phyloP scores from a whole-genome alignment of 805 yeast species.

The Danielia reshetovae region DNA sequence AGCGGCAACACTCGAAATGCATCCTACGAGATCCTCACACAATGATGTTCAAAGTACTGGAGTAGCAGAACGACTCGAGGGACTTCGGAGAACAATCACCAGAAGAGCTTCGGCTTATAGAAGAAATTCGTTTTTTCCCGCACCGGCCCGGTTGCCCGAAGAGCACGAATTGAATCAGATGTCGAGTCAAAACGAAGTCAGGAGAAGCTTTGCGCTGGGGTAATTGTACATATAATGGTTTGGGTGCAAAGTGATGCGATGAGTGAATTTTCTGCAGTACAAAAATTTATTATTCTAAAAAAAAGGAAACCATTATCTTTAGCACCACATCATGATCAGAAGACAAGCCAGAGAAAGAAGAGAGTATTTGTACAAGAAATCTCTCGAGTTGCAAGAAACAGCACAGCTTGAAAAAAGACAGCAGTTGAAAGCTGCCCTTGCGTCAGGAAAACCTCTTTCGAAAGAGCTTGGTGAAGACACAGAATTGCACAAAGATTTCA shows the following conservation, averaged over 20 bases:
- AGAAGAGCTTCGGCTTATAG: conserved; percentile 13
- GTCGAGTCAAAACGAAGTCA: neutral
- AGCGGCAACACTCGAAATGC: conserved; percentile 11
- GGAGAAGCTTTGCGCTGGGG: neutral
- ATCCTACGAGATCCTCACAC: conserved; percentile 10
- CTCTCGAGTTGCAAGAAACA: conserved; percentile 87
- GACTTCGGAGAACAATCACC: conserved; percentile 8
- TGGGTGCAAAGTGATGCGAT: neutral
- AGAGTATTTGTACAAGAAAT: conserved; percentile 85
- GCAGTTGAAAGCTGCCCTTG: conserved; percentile 80
- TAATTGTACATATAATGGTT: too few relatives aligned
- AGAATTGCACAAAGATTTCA: conserved; percentile 71
- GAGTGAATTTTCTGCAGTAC: neutral
- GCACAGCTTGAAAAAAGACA: conserved; percentile 81
- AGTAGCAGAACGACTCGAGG: conserved; percentile 5
- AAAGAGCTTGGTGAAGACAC: conserved; percentile 88
- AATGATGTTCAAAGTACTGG: conserved; percentile 5
- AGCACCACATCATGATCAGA: conserved; percentile 53
- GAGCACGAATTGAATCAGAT: conserved; percentile 5
- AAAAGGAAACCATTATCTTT: neutral
- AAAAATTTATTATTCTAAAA: neutral
- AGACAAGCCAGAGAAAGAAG: conserved; percentile 95
- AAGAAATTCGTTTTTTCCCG: conserved; percentile 14
- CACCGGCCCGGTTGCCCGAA: conserved; percentile 16
- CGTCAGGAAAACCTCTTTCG: conserved; percentile 85